phyloP scores from a whole-genome alignment of 306 rosid species.

The Begonia masoniana region DNA sequence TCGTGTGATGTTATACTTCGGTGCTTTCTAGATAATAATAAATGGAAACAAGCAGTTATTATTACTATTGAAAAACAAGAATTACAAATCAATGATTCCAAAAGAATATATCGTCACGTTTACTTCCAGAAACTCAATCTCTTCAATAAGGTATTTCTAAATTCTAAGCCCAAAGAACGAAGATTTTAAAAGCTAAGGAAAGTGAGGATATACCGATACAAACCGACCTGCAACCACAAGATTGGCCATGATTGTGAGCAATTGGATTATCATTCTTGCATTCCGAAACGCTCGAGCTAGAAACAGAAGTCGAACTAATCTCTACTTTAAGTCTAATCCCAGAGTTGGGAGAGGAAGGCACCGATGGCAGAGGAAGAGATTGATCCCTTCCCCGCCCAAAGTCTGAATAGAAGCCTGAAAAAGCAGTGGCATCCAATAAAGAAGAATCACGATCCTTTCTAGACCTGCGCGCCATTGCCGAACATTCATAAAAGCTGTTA shows the following conservation, averaged over 20 bases:
- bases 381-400: slow-evolving; percentile 21
- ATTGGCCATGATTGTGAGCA: slow-evolving; percentile 26
- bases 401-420: slow-evolving; percentile 44
- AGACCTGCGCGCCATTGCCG: slow-evolving; percentile 32
- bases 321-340: slow-evolving; percentile 32
- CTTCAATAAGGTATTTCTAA: no score
- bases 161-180: no score
- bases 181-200: no score
- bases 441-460: slow-evolving; percentile 31
- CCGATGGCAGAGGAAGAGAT: slow-evolving; percentile 67
- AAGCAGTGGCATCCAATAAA: slow-evolving; percentile 18
- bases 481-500: slow-evolving; percentile 49
- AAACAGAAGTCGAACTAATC: slow-evolving; percentile 39
- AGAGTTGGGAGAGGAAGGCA: slow-evolving; percentile 22
- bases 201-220: neutral
- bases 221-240: slow-evolving; percentile 37
- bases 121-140: no score
- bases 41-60: no score
- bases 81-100: no score
- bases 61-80: no score
- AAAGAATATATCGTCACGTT: no score
- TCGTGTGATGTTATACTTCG: no score
- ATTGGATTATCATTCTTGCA: slow-evolving; percentile 53
- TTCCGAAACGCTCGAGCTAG: slow-evolving; percentile 60
- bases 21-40: no score